Percentiles rank a stretch among this genome's conserved stretches.
Conservation (phyloP, 768 basidiomycete species). For the Hortiboletus flavorubellus region DNA sequence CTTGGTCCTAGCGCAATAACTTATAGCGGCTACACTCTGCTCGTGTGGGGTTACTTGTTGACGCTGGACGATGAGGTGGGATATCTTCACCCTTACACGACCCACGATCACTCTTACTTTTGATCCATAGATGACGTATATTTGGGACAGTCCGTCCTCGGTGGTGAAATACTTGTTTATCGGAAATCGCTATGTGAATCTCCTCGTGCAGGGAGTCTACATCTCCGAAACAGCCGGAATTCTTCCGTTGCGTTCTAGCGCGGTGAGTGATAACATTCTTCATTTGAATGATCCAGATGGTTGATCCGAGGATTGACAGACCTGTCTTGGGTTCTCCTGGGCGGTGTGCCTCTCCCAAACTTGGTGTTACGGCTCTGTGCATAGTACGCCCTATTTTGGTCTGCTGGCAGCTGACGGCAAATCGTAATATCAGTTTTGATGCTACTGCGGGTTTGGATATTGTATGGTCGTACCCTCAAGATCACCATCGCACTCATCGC, state of each 20-base stretch:
- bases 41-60: conserved; percentile 6
- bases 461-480: neutral
- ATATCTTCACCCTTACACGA: neutral
- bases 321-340: neutral
- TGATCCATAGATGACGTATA: neutral
- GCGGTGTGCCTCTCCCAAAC: neutral
- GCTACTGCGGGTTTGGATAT: conserved; percentile 1
- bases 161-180: neutral
- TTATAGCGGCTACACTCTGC: neutral
- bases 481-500: neutral
- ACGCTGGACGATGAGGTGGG: conserved; percentile 5
- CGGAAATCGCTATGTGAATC: conserved; percentile 5
- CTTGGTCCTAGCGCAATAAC: neutral
- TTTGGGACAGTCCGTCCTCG: conserved; percentile 1
- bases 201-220: neutral
- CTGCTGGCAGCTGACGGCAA: too few species aligned
- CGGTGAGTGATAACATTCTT: neutral
- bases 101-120: neutral
- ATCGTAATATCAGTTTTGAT: neutral
- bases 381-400: neutral
- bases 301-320: neutral
- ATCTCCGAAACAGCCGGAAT: neutral
- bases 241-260: neutral
- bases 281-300: neutral
- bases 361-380: neutral